Evolutionary conservation across 73 alveolate species (phyloP).

Genomic region (Paramecium primaurelia): DNA sequence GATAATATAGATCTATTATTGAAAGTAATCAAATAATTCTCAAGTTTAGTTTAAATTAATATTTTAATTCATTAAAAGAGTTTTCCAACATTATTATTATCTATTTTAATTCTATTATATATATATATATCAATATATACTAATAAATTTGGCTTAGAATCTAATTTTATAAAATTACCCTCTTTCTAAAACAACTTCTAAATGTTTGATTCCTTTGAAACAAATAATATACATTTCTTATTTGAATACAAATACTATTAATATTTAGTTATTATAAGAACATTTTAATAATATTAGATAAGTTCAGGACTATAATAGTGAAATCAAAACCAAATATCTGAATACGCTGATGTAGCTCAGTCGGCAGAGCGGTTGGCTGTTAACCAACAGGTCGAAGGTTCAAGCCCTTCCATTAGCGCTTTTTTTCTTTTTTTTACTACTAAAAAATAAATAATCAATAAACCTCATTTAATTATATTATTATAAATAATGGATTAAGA

Average conservation of each 20-base stretch:
- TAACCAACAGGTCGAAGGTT: conserved; percentile 58
- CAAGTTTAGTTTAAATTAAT: no score
- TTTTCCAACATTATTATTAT: not conserved
- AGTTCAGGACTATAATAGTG: not conserved
- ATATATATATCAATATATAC: no score
- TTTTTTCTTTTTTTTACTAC: not conserved
- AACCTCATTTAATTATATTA: not conserved
- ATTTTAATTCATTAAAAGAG: no score
- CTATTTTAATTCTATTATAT: not conserved
- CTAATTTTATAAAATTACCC: not conserved
- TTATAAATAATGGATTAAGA: not conserved
- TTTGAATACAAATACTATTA: not conserved
- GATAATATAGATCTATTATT: not conserved
- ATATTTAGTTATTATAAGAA: not conserved
- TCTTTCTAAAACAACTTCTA: not conserved
- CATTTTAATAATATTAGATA: not conserved
- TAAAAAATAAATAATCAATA: no score
- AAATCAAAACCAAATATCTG: not conserved
- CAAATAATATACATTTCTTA: not conserved
- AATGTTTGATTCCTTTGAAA: not conserved
- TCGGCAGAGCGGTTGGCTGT: conserved; percentile 62
- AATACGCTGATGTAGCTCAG: conserved; percentile 54
- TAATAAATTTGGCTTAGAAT: no score
- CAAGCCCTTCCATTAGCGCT: conserved; percentile 57
- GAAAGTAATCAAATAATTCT: not conserved